Base-by-base conservation (phyloP, 208 protist genomes). In the Entamoeba invadens region DNA sequence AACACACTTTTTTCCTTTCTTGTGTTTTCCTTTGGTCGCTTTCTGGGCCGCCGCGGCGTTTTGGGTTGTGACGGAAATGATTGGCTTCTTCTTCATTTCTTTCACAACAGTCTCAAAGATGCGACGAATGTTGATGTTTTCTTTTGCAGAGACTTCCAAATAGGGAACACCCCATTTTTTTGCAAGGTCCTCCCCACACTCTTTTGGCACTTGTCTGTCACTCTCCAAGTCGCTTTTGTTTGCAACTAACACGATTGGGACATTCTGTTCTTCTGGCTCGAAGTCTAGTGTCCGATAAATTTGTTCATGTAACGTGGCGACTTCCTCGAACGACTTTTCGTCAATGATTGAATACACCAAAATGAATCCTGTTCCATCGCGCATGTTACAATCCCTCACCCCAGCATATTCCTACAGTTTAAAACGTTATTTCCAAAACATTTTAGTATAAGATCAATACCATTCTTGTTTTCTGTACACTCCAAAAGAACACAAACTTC, bases 361-460 rank as follows among this genome's bases (percentile, higher is more conserved):
- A 42, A 97, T 92, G 93, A 97, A 97, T 93, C 96, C 97, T 93
- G 97, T 94, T 94, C 96, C 97, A 77, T 96, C 25, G 4, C 42
- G 4, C 1, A 68, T 21, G n/a, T 94, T 92, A 46, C 96, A 87
- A 93, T 97, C 97, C 93, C 97, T 94, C 95, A 97, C 96, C 35
- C 96, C 96, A 68, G 95, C 96, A 91, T 96, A 97, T 46, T 95
- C 94, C 10, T 97, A n/a, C n/a, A n/a, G n/a, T n/a, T n/a, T n/a
- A n/a, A n/a, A n/a, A n/a, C n/a, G n/a, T n/a, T n/a, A n/a, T n/a
- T n/a, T n/a, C n/a, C n/a, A n/a, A n/a, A n/a, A n/a, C n/a, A n/a
- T n/a, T n/a, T n/a, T n/a, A n/a, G n/a, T n/a, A n/a, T n/a, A n/a
- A n/a, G n/a, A n/a, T n/a, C n/a, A n/a, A n/a, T n/a, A n/a, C n/a